Conservation (phyloP, 176 grass and related monocot genomes). For the Ensete ventricosum region DNA sequence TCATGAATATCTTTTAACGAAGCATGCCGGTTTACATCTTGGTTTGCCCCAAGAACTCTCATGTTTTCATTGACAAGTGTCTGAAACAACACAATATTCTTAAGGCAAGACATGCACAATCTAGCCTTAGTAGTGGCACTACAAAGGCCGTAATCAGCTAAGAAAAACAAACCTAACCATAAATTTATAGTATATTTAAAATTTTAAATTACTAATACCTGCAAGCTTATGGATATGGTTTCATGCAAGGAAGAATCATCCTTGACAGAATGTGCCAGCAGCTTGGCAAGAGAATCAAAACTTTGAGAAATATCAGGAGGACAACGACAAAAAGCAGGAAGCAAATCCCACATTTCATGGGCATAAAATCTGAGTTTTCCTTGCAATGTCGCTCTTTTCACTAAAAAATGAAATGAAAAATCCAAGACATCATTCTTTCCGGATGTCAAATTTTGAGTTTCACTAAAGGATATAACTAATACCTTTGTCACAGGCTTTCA, state of each 20-base stretch:
- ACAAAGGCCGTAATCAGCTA: not conserved
- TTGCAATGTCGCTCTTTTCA: conserved; percentile 42
- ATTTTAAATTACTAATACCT: conserved; percentile 38
- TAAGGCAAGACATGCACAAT: not conserved
- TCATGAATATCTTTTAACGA: conserved; percentile 30
- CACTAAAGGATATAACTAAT: not conserved
- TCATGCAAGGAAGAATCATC: conserved; percentile 47
- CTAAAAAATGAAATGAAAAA: conserved; percentile 46
- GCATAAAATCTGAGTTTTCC: conserved; percentile 33
- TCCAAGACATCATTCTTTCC: conserved; percentile 10
- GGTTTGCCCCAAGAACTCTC: conserved; percentile 32
- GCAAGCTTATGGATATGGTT: conserved; percentile 52
- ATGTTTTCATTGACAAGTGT: conserved; percentile 67
- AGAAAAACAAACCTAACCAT: conserved; percentile 4
- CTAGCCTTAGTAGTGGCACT: not conserved
- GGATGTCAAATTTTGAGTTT: not conserved
- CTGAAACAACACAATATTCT: conserved; percentile 33
- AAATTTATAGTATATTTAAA: conserved; percentile 10
- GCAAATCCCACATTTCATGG: conserved; percentile 64
- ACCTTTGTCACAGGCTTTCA: conserved; percentile 44
- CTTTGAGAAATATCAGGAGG: conserved; percentile 44
- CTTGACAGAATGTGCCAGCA: conserved; percentile 44
- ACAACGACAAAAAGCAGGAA: conserved; percentile 83
- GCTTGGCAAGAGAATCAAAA: conserved; percentile 61
- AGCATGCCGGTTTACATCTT: conserved; percentile 40